Evolutionary conservation across 352 stramenopile genomes (phyloP).

Genomic region (Thraustotheca clavata): DNA sequence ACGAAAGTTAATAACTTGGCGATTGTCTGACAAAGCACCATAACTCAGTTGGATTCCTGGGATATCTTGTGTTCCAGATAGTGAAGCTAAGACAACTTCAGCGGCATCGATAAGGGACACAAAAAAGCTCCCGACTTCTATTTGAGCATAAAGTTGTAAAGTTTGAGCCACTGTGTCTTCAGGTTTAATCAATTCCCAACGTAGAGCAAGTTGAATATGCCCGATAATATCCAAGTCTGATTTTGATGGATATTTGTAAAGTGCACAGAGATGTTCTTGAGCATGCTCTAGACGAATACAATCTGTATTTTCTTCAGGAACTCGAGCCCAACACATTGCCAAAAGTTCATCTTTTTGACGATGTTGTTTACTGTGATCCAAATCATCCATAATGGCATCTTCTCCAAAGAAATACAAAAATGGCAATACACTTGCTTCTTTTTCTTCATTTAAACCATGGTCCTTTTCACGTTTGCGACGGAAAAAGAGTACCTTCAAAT

Average conservation of each 20-base stretch:
- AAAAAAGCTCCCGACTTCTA: conserved; percentile 64
- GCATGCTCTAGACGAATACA: conserved; percentile 22
- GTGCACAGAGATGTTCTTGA: conserved; percentile 51
- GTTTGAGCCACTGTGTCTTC: conserved; percentile 33
- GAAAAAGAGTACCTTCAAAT: conserved; percentile 67
- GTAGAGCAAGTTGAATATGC: conserved; percentile 59
- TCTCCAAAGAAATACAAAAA: conserved; percentile 86
- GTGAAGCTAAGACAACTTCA: conserved; percentile 5
- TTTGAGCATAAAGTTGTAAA: conserved; percentile 52
- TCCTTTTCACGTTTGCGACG: conserved; percentile 63
- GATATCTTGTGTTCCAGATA: not conserved
- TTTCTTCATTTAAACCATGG: conserved; percentile 58
- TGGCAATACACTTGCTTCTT: conserved; percentile 77
- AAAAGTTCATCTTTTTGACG: conserved; percentile 67
- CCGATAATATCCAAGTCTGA: conserved; percentile 50
- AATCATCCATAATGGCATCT: conserved; percentile 76
- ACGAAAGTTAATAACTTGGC: conserved; percentile 68
- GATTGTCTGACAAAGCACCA: conserved; percentile 48
- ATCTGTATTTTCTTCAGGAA: conserved; percentile 33
- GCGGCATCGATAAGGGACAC: conserved; percentile 64
- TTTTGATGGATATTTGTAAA: conserved; percentile 34
- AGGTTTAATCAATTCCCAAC: conserved; percentile 69
- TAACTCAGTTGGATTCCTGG: conserved; percentile 73
- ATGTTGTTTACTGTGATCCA: conserved; percentile 81
- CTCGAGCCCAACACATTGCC: conserved; percentile 66